Conservation (phyloP, 306 rosid species). For the Sindora glabra region DNA sequence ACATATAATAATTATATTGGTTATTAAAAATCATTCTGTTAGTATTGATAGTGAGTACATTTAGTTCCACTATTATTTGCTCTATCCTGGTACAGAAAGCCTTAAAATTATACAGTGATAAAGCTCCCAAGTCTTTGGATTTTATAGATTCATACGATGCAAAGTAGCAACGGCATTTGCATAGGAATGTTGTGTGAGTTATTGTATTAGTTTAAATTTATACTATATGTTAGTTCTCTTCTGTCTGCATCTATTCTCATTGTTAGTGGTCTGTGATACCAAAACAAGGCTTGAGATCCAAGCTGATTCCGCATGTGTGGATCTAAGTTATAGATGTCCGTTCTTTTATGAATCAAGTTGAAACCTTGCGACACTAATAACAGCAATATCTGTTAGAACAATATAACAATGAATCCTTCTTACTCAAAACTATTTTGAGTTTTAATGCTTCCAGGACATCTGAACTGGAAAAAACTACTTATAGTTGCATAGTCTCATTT, state of each 20-base stretch:
- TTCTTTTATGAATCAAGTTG: slow-evolving; percentile 93
- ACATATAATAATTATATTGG: not conserved
- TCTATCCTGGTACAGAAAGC: too few relatives aligned
- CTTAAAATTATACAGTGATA: not conserved
- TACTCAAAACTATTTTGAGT: too few relatives aligned
- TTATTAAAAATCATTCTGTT: too few relatives aligned
- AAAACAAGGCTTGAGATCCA: slow-evolving; percentile 87
- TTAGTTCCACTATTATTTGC: too few relatives aligned
- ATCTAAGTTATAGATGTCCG: slow-evolving; percentile 72
- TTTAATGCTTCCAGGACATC: too few relatives aligned
- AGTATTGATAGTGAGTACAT: not conserved
- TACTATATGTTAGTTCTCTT: not conserved
- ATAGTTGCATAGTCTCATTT: too few relatives aligned
- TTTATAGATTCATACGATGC: slow-evolving; percentile 1
- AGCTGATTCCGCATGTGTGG: slow-evolving; percentile 77
- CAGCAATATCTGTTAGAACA: too few relatives aligned
- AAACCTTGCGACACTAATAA: slow-evolving; percentile 83
- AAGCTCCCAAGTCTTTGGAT: not conserved
- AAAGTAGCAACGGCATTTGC: slow-evolving; percentile 5
- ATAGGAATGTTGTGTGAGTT: too few relatives aligned
- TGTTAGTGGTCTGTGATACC: slow-evolving; percentile 19
- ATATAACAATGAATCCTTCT: too few relatives aligned
- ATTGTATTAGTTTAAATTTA: not conserved
- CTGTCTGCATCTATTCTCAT: slow-evolving; percentile 2
- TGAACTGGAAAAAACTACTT: too few relatives aligned